Base-by-base conservation (phyloP, 495 filamentous ascomycete genomes). In the Annulohypoxylon nitens region DNA sequence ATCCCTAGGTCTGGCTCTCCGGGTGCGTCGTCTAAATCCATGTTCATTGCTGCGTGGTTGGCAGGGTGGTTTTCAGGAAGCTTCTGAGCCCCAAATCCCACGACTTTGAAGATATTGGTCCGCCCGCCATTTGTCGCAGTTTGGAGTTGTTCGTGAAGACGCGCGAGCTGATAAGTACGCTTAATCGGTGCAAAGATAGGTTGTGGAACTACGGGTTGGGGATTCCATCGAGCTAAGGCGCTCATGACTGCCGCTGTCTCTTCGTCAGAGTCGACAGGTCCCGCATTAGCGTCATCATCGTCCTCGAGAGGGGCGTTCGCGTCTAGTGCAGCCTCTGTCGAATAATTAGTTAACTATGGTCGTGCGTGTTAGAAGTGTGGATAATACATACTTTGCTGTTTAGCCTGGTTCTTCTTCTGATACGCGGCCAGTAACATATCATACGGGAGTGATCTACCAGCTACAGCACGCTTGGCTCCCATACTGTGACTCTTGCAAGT, bases 331-430 rank as follows among this genome's bases (percentile, higher is more conserved):
- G 93, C 94, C 83, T 97, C 92, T 95, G 76, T 79, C 41, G 16
- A 43, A 43, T n/a, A 47, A 62, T 83, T 74, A 81, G 80, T 69
- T 59, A 30, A 54, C 37, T 30, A 54, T 51, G 14, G 10, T 61
- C 51, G 64, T 51, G 34, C 14, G n/a, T 34, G 2, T 4, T 43
- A 25, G 34, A 20, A 59, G 4, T 14, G 33, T 3, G 51, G 11
- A 25, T 36, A 7, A 37, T 41, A 50, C 88, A 72, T 87, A 94
- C 93, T 97, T 79, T 98, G 95, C 83, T 96, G 93, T 75, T 97
- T 95, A 11, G 96, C 96, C 81, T 98, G 96, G 78, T 98, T 99
- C 86, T 97, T 97, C 86, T 98, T 98, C 83, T 99, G 96, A 80
- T 99, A 98, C 16, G 93, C 92, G 33, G 93, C 89, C 23, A 99